Percentiles rank a stretch among this genome's conserved stretches.
Conservation (phyloP, 345 rosid genomes). For the Zanthoxylum bungeanum region DNA sequence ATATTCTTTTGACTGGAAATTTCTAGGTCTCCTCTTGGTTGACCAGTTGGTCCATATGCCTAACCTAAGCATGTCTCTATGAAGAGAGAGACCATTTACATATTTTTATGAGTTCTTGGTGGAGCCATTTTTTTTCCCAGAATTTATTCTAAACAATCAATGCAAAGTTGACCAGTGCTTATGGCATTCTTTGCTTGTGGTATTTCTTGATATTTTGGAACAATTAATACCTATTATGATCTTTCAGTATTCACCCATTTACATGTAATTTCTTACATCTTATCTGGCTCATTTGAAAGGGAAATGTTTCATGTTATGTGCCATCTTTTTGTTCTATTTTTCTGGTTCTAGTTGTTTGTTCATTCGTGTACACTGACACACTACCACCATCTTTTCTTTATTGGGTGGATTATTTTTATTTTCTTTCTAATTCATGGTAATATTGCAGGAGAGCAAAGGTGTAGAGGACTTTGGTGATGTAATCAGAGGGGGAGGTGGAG, state of each 20-base stretch:
- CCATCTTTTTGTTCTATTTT: not conserved
- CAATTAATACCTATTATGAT: not conserved
- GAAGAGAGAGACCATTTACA: not conserved
- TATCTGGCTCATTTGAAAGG: not conserved
- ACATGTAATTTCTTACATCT: not conserved
- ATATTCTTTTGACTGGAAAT: not conserved
- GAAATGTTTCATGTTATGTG: not conserved
- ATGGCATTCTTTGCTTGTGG: not conserved
- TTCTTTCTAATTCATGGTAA: slow-evolving; percentile 17
- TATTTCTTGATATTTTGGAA: not conserved
- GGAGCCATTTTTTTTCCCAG: not conserved
- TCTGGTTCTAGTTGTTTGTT: not conserved
- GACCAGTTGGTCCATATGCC: not conserved
- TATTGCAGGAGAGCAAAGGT: slow-evolving; percentile 84
- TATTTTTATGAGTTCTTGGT: not conserved
- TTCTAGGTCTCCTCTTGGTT: not conserved
- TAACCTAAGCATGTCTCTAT: not conserved
- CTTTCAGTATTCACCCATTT: not conserved
- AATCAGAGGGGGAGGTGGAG: slow-evolving; percentile 99
- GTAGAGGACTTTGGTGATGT: slow-evolving; percentile 95
- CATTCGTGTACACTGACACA: not conserved
- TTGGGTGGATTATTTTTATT: slow-evolving; percentile 5
- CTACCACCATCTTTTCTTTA: not conserved
- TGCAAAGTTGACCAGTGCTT: not conserved
- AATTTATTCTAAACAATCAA: not conserved